Percentiles rank a stretch among this genome's conserved stretches.
These are phyloP conservation scores for Aurifilum marmelostoma DNA, from an alignment of 2,329 filamentous ascomycete genomes.

Conservation along the genomic window DNA sequence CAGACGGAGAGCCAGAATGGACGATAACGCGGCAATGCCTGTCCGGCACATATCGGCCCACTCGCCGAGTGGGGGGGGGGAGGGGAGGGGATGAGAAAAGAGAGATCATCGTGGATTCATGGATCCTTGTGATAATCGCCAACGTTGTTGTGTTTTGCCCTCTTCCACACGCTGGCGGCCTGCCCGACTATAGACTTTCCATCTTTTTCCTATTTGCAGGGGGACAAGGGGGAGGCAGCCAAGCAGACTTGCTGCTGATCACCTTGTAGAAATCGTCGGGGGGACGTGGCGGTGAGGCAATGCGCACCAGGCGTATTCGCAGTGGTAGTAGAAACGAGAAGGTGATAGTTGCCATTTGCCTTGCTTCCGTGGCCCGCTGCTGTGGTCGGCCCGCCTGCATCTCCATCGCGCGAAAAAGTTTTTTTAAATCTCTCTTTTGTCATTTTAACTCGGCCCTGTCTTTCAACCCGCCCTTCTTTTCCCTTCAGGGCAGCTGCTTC, in stretches of 20 bases:
- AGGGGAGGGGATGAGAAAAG: neutral
- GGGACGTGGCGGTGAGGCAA: neutral
- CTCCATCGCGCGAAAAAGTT: neutral
- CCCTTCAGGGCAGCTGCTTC: neutral
- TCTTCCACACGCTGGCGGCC: neutral
- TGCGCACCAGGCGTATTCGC: neutral
- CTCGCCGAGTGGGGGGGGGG: neutral
- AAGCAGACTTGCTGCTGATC: neutral
- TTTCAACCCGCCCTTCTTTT: neutral
- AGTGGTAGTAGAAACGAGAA: neutral
- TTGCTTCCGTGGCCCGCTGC: neutral
- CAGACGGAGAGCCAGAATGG: neutral
- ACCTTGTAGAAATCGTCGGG: neutral
- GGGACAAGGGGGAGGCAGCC: neutral
- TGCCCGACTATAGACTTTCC: neutral
- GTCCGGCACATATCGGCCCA: neutral
- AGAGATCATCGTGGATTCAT: neutral
- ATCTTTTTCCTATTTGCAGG: neutral
- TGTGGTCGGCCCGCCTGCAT: neutral
- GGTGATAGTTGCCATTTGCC: neutral
- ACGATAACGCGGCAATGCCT: neutral
- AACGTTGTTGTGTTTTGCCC: no score
- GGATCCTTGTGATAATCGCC: conserved; percentile 6
- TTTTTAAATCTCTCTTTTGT: neutral
- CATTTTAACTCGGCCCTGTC: no score